These are phyloP conservation scores for Galerina sulciceps DNA, from an alignment of 768 basidiomycete genomes.

Conservation along the genomic window DNA sequence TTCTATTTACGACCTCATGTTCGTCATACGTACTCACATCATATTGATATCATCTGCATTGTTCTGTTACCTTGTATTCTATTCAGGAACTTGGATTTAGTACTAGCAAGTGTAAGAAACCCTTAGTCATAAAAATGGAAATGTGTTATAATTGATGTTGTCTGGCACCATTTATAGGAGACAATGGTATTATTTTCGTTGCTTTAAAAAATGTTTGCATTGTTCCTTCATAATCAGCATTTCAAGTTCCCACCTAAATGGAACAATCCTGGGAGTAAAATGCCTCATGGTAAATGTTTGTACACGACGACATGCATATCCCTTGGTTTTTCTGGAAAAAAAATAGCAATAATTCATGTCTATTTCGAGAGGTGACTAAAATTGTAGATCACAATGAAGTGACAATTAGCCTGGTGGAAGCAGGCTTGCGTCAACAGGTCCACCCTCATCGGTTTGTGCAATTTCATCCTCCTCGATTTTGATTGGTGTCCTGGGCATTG, in stretches of 20 bases:
- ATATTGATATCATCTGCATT: constrained; percentile 6
- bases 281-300: neutral
- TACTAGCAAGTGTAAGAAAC: neutral
- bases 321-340: too few species aligned
- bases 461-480: constrained; percentile 63
- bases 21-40: neutral
- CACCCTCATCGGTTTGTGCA: constrained; percentile 47
- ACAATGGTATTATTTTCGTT: constrained; percentile 2
- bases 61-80: constrained; percentile 8
- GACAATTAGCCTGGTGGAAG: constrained; percentile 86
- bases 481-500: constrained; percentile 97
- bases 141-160: neutral
- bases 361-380: neutral
- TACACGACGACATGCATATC: too few species aligned
- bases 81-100: constrained; percentile 3
- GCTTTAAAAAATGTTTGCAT: neutral
- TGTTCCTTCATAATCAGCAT: neutral
- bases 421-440: constrained; percentile 84
- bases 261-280: too few species aligned
- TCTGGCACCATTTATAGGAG: neutral
- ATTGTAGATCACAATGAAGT: neutral
- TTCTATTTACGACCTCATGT: constrained; percentile 21
- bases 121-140: neutral
- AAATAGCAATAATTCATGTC: too few species aligned
- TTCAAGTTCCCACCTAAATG: neutral